Base-by-base conservation (phyloP, 1,284 basidiomycete species). In the Cutaneotrichosporon sp. region DNA sequence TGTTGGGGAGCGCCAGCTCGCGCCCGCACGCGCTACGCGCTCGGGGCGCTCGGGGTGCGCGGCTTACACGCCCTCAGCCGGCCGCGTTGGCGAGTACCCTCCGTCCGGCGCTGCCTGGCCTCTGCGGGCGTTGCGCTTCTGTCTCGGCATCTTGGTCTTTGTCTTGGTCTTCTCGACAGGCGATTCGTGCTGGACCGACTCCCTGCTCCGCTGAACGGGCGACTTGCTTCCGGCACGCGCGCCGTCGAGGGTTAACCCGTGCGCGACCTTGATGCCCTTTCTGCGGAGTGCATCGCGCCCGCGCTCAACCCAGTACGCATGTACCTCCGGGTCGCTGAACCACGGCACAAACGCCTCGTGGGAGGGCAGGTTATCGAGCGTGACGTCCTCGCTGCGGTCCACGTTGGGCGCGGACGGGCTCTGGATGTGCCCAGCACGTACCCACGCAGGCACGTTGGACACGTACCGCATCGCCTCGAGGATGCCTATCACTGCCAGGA, bases 401-500 rank as follows among this genome's bases (percentile, higher is more conserved):
- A 54, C 39, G 30, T 13, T n/a, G 20, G 36, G 23, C 12, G 23
- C 21, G 21, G 38, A 17, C 0, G 51, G 51, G 2, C 49, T 17
- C n/a, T 52, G 58, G 15, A 76, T 52, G 1, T 67, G 68, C 5
- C 73, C 73, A 3, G 58, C 55, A 20, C 70, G 62, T 18, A 74
- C 60, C 70, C 71, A 76, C 2, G 68, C 63, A 3, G 74, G 73
- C 4, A 76, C 62, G 49, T 70, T 71, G 34, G 55, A 44, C 21
- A 73, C 66, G 15, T 52, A 48, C 4, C 56, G 45, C 33, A 72
- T 46, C 9, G 59, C 68, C 26, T 72, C 68, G 17, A 76, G 55
- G n/a, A 76, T 70, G 2, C 74, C 74, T 21, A 75, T 61, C 14
- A 72, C 70, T 4, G 63, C 72, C 4, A 76, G 58, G 1, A 76